Evolutionary conservation across 345 rosid species (phyloP), one percentile per base, ranked within the genome.

Genomic region (Excoecaria agallocha): DNA sequence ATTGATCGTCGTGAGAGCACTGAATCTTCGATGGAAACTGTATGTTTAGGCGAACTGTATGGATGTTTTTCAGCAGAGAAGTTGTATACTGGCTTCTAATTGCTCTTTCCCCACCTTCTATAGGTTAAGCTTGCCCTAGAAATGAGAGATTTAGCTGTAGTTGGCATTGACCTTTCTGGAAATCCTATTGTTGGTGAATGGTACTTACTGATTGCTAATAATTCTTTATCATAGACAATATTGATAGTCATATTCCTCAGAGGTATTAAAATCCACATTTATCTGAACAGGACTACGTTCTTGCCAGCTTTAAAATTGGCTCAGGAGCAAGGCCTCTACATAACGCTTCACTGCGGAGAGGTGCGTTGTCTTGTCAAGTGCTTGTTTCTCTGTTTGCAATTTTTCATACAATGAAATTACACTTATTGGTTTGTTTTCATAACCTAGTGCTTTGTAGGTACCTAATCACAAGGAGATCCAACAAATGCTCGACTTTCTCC

Each of bases 301-400:
- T 83, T 91, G 77, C 98, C 97, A 46, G 96, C 98, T 9, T 82
- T 95, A 54, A 78, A 85, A 64, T 86, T 86, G 46, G 97, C 99
- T 22, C 80, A 82, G 83, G 91, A 90, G 76, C 92, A 85, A 72
- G 97, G 89, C 67, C 94, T 95, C 70, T 68, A 75, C 66, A 79
- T 90, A 71, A 91, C 98, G 78, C 96, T 95, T 84, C 99, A 95
- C 74, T 93, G 97, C 73, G 98, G 99, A 79, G 99, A 95, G 96
- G 97, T 95, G 76, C 71, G 1, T 61, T 78, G 78, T 17, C 41
- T 66, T 79, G 82, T 75, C 72, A 66, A 59, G 57, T 58, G 68
- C 71, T 4, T 52, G 6, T 66, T 48, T 38, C 10, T 17, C 16
- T 17, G 37, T 17, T 12, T 49, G 51, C 22, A 10, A 16, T n/a